Percentiles rank a stretch among this genome's conserved stretches.
These are phyloP conservation scores for Astragalus glycyphyllos DNA, from an alignment of 306 rosid species.

Conservation along the genomic window DNA sequence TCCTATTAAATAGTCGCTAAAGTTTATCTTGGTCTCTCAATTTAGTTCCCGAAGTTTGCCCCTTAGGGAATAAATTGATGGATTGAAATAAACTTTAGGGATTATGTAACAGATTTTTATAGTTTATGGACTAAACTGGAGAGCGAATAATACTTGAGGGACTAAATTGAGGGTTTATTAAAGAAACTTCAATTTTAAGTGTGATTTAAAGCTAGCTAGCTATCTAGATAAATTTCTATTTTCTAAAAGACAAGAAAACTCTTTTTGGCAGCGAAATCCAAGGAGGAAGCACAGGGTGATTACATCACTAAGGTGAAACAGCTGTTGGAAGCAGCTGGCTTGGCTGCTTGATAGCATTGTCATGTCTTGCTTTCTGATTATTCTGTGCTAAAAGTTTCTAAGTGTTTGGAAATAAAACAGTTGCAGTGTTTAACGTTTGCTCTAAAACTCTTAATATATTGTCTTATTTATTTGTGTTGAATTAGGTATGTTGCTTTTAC, in stretches of 20 bases:
- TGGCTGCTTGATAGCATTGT: slow-evolving; percentile 51
- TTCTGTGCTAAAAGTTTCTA: slow-evolving; percentile 37
- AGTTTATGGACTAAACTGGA: too few species aligned
- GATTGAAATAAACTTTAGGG: too few species aligned
- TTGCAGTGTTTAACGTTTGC: slow-evolving; percentile 36
- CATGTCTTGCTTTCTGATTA: slow-evolving; percentile 33
- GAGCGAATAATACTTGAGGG: too few species aligned
- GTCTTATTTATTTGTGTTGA: slow-evolving; percentile 39
- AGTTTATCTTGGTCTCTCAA: too few species aligned
- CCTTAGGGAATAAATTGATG: too few species aligned
- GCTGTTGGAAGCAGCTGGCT: slow-evolving; percentile 73
- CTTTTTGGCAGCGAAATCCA: slow-evolving; percentile 72
- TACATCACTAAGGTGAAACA: slow-evolving; percentile 96
- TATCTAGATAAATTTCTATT: slow-evolving; percentile 2
- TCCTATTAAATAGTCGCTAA: too few species aligned
- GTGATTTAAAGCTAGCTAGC: not conserved
- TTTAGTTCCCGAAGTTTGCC: too few species aligned
- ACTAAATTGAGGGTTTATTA: too few species aligned
- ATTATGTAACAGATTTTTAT: too few species aligned
- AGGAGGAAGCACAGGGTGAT: slow-evolving; percentile 87
- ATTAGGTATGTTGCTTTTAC: slow-evolving; percentile 23
- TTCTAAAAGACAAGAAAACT: not conserved
- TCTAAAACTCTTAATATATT: slow-evolving; percentile 30
- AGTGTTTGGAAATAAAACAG: slow-evolving; percentile 47
- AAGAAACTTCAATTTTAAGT: not conserved